Percentiles rank a stretch among this genome's conserved stretches.
phyloP scores from a whole-genome alignment of 805 yeast species.

The Yueomyces sp. region DNA sequence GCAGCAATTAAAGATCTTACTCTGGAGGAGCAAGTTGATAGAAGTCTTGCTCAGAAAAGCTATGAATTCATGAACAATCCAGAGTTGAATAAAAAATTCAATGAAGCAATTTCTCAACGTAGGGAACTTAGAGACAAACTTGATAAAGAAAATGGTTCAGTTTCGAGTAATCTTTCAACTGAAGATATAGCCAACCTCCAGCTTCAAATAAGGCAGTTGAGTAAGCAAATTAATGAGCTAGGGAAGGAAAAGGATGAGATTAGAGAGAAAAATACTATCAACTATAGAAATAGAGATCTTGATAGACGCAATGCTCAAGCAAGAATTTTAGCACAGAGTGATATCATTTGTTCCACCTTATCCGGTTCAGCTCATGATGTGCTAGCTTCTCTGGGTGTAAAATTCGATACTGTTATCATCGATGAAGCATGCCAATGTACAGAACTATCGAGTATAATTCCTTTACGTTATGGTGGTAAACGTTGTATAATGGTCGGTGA shows the following conservation, averaged over 20 bases:
- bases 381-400: conserved; percentile 56
- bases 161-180: conserved; percentile 31
- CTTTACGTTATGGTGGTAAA: conserved; percentile 79
- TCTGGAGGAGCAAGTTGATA: conserved; percentile 74
- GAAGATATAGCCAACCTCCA: conserved; percentile 39
- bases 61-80: conserved; percentile 27
- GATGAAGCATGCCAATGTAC: conserved; percentile 98
- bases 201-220: conserved; percentile 39
- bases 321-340: conserved; percentile 56
- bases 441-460: conserved; percentile 82
- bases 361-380: conserved; percentile 93
- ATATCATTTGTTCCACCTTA: conserved; percentile 79
- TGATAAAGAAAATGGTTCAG: conserved; percentile 29
- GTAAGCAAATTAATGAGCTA: conserved; percentile 47
- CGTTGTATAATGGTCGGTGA: conserved; percentile 97
- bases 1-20: conserved; percentile 71
- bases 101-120: conserved; percentile 44
- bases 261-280: conserved; percentile 58
- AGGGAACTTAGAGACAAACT: conserved; percentile 36
- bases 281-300: conserved; percentile 61
- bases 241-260: conserved; percentile 67
- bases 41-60: conserved; percentile 31
- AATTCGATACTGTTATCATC: conserved; percentile 80
- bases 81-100: conserved; percentile 34
- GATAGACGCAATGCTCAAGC: conserved; percentile 66